A percentile compares a stretch with the other conserved stretches of the same genome.
Conservation (phyloP, 2,329 filamentous ascomycete genomes). For the Fusarium papillatum region DNA sequence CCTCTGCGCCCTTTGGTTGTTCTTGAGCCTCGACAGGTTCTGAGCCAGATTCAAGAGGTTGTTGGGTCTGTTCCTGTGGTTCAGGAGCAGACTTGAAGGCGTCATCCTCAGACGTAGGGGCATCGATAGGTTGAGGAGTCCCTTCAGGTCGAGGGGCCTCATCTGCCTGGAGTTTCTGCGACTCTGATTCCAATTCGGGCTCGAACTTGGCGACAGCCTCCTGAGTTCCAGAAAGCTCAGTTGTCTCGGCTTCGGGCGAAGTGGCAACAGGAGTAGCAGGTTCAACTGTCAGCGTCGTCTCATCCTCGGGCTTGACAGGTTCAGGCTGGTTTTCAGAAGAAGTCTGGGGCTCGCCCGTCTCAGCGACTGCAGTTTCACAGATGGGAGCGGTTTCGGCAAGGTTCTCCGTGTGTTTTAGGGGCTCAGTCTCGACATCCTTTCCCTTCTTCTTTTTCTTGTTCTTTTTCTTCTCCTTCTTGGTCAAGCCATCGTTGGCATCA, state of each 20-base stretch:
- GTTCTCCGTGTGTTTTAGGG: conserved; percentile 2
- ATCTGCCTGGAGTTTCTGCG: not conserved
- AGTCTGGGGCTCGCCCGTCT: not conserved
- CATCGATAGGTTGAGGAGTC: not conserved
- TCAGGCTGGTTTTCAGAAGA: not conserved
- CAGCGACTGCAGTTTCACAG: not conserved
- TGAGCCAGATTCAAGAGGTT: not conserved
- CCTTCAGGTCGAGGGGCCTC: not conserved
- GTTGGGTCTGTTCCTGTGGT: not conserved
- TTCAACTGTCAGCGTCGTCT: not conserved
- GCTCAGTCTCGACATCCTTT: not conserved
- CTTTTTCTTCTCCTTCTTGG: conserved; percentile 22
- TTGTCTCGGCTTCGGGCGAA: not conserved
- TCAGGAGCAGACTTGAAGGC: not conserved
- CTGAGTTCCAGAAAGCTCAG: not conserved
- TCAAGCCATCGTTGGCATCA: not conserved
- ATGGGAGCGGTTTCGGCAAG: not conserved
- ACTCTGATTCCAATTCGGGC: not conserved
- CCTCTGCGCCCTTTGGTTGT: conserved; percentile 13
- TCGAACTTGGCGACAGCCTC: not conserved
- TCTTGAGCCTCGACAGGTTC: not conserved
- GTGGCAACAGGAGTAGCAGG: not conserved
- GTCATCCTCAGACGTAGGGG: not conserved
- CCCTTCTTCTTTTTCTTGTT: conserved; percentile 11
- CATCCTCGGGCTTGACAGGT: not conserved